Percentiles rank a stretch among this genome's conserved stretches.
Evolutionary conservation across 2,329 filamentous ascomycete species (phyloP).

Genomic region (Neopestalotiopsis sp.): DNA sequence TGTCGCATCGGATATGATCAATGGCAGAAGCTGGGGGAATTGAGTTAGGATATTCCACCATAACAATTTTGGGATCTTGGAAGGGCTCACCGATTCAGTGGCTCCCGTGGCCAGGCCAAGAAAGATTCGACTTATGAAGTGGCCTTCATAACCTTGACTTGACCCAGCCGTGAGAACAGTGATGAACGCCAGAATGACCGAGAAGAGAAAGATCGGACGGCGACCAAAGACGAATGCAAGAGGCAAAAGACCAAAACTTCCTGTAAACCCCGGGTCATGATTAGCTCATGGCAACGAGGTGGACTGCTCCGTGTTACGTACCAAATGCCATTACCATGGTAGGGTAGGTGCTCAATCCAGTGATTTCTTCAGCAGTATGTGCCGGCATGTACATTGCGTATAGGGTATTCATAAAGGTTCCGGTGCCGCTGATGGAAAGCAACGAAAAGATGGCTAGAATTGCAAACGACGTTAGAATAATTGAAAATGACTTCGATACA

Average conservation of each 20-base stretch:
- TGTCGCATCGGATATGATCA: conserved; percentile 43
- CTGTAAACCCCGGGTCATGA: conserved; percentile 19
- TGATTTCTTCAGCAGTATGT: conserved; percentile 14
- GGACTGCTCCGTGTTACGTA: conserved; percentile 24
- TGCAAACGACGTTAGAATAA: neutral
- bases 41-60: neutral
- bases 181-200: conserved; percentile 36
- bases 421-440: conserved; percentile 18
- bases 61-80: neutral
- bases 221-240: conserved; percentile 43
- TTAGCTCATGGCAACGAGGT: conserved; percentile 26
- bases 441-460: conserved; percentile 18
- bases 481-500: neutral
- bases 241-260: conserved; percentile 42
- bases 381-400: conserved; percentile 16
- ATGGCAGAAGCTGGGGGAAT: conserved; percentile 35
- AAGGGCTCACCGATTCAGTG: conserved; percentile 35
- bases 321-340: conserved; percentile 20
- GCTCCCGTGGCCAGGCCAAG: conserved; percentile 43
- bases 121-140: conserved; percentile 42
- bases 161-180: conserved; percentile 39
- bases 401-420: conserved; percentile 21
- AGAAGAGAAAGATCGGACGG: conserved; percentile 39
- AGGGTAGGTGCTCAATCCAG: conserved; percentile 15
- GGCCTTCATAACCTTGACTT: conserved; percentile 37